Conservation (phyloP, 331 rosid genomes). For the Pyracantha coccinea region DNA sequence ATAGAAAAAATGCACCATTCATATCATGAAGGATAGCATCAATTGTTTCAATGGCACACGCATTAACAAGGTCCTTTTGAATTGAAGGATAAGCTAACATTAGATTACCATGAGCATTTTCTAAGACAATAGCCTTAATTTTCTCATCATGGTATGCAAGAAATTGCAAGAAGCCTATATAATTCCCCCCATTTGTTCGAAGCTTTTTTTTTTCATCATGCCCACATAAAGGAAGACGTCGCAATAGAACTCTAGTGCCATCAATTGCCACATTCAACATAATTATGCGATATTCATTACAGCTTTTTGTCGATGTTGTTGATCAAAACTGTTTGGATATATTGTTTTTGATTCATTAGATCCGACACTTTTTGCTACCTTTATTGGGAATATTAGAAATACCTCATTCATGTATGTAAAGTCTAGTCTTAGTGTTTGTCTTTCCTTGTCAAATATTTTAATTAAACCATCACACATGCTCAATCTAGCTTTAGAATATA, state of each 20-base stretch:
- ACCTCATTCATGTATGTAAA: no score
- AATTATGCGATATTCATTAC: not conserved
- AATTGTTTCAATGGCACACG: not conserved
- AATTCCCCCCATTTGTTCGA: not conserved
- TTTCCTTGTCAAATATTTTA: no score
- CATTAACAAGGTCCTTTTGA: not conserved
- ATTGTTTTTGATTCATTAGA: not conserved
- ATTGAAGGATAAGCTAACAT: not conserved
- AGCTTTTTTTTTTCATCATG: not conserved
- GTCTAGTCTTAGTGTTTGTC: no score
- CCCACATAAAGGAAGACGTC: not conserved
- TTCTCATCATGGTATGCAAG: not conserved
- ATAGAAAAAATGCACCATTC: no score
- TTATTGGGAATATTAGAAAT: no score
- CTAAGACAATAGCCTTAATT: not conserved
- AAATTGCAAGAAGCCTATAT: not conserved
- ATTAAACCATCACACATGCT: no score
- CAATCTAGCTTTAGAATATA: no score
- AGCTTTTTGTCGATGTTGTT: not conserved
- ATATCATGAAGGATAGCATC: no score
- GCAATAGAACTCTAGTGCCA: not conserved
- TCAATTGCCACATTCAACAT: not conserved
- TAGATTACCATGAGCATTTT: not conserved
- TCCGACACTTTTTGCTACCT: not conserved
- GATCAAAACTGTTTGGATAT: not conserved